Percentiles rank a stretch among this genome's conserved stretches.
Evolutionary conservation across 1,139 yeast species (phyloP).

Genomic region (Hanseniaspora sp.): DNA sequence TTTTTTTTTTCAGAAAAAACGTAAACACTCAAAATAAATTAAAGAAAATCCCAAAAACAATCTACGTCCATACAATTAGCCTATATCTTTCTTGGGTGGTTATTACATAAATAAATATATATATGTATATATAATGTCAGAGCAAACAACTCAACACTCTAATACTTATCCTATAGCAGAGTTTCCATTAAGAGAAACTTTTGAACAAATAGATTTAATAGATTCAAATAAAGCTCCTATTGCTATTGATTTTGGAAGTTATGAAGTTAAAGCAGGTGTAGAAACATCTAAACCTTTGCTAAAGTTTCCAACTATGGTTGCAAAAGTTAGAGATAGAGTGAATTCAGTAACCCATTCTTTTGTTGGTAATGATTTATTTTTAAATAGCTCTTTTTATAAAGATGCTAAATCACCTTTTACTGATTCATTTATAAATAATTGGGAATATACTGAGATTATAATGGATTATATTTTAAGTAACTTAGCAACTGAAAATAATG

Average conservation of each 20-base stretch:
- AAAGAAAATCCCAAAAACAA: too few relatives aligned
- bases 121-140: background rate
- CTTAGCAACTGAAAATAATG: conserved; percentile 43
- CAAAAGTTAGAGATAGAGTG: conserved; percentile 72
- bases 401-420: conserved; percentile 75
- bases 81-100: too few relatives aligned
- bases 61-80: background rate
- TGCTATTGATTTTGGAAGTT: conserved; percentile 71
- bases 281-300: conserved; percentile 32
- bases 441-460: conserved; percentile 81
- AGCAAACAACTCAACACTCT: background rate
- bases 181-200: background rate
- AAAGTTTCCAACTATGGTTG: conserved; percentile 65
- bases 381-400: conserved; percentile 59
- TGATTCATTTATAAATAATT: conserved; percentile 73
- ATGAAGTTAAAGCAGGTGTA: conserved; percentile 61
- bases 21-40: too few relatives aligned
- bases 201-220: background rate
- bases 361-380: conserved; percentile 70
- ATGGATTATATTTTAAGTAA: conserved; percentile 77
- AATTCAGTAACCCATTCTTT: conserved; percentile 52
- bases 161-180: background rate
- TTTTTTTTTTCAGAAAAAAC: too few relatives aligned
- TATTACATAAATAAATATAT: too few relatives aligned
- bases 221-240: conserved; percentile 39